Conservation (phyloP, 192 early-diverging fungal genomes). For the Coemansia sp. region DNA sequence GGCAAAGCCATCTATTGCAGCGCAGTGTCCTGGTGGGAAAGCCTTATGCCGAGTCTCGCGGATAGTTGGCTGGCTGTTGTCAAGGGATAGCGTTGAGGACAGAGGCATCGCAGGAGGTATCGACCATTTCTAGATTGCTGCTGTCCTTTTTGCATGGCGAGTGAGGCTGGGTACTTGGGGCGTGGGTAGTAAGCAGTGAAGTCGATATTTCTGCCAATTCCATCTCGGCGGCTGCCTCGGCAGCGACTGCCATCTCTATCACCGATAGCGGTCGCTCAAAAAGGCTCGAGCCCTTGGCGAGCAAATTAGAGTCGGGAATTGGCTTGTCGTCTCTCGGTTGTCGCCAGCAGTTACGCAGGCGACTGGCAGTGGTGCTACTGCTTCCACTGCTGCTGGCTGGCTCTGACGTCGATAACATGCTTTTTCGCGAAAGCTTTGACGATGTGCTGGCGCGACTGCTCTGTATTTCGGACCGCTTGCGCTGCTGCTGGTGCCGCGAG, state of each 20-base stretch:
- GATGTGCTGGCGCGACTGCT: background rate
- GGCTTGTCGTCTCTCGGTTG: background rate
- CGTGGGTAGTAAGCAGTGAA: slow-evolving; percentile 13
- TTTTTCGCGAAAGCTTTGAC: slow-evolving; percentile 1
- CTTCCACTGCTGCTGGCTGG: background rate
- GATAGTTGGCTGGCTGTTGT: background rate
- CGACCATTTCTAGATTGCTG: background rate
- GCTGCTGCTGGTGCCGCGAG: slow-evolving; percentile 25
- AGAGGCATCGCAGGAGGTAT: background rate
- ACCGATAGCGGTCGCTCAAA: slow-evolving; percentile 4
- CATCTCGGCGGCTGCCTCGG: slow-evolving; percentile 30
- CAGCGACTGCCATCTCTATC: slow-evolving; percentile 29
- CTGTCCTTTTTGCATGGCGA: too few species aligned
- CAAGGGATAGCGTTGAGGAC: background rate
- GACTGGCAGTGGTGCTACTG: background rate
- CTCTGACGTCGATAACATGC: background rate
- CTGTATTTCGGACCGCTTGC: background rate
- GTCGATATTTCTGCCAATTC: slow-evolving; percentile 31
- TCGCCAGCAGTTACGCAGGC: background rate
- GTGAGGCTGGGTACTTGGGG: too few species aligned
- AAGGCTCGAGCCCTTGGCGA: background rate
- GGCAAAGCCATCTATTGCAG: background rate
- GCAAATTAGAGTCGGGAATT: background rate
- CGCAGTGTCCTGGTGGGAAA: background rate
- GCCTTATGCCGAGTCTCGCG: background rate